phyloP scores from a whole-genome alignment of 352 stramenopile species.

The Pythium biforme region DNA sequence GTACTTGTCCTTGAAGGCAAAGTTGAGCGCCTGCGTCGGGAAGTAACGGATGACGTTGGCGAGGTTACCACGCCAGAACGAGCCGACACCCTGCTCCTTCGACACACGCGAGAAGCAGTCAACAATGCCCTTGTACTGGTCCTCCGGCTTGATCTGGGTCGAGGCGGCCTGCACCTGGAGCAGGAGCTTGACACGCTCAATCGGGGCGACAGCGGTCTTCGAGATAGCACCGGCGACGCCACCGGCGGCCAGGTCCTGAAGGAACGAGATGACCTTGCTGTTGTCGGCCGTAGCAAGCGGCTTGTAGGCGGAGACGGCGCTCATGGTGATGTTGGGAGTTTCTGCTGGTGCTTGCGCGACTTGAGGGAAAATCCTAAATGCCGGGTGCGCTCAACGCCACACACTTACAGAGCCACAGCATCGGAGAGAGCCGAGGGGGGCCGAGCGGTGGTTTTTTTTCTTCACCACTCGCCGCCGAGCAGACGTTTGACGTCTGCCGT shows the following conservation, averaged over 20 bases:
- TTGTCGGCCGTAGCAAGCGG: conserved; percentile 77
- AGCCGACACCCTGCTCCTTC: conserved; percentile 85
- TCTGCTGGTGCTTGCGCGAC: conserved; percentile 57
- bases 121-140: conserved; percentile 91
- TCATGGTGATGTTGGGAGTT: conserved; percentile 66
- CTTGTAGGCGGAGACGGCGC: conserved; percentile 74
- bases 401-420: conserved; percentile 2
- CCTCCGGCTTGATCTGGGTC: conserved; percentile 89
- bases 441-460: conserved; percentile 30
- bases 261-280: conserved; percentile 54
- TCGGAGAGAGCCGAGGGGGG: conserved; percentile 1
- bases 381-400: neutral
- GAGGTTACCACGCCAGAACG: conserved; percentile 91
- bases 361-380: conserved; percentile 88
- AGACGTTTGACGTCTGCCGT: conserved; percentile 32
- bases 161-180: conserved; percentile 90
- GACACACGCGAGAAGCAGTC: conserved; percentile 90
- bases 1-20: conserved; percentile 94
- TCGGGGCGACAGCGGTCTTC: conserved; percentile 90
- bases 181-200: conserved; percentile 92
- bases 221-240: conserved; percentile 87
- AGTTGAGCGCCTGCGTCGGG: conserved; percentile 92
- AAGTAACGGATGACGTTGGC: conserved; percentile 94
- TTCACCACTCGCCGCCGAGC: conserved; percentile 38
- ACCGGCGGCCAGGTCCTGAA: conserved; percentile 82